Conservation (phyloP, 345 rosid genomes). For the Euphorbia pulcherrima region DNA sequence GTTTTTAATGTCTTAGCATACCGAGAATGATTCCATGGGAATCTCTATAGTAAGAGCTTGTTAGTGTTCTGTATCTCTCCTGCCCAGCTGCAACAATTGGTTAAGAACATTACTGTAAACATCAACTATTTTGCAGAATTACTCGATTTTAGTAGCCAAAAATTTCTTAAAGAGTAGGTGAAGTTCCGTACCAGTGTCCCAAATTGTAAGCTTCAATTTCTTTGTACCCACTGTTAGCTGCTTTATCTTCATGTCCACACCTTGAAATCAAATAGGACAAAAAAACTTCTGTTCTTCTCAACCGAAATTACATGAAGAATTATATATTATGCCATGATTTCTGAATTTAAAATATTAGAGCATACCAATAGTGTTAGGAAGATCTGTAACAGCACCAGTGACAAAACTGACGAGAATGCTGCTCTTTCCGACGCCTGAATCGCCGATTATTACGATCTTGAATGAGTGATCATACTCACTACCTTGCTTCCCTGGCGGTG, state of each 20-base stretch:
- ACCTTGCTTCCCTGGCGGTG: conserved; percentile 56
- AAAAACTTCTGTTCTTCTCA: background rate
- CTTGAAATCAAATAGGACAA: conserved; percentile 26
- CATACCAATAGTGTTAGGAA: conserved; percentile 82
- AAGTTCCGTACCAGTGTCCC: conserved; percentile 79
- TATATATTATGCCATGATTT: no score
- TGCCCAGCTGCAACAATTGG: conserved; percentile 79
- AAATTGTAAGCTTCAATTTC: conserved; percentile 78
- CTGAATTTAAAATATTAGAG: no score
- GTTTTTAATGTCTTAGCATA: conserved; percentile 22
- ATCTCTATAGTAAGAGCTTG: conserved; percentile 86
- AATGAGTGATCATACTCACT: conserved; percentile 72
- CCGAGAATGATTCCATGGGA: conserved; percentile 92
- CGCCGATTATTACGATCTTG: conserved; percentile 94
- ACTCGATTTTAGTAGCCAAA: background rate
- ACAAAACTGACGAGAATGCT: conserved; percentile 91
- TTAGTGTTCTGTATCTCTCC: conserved; percentile 82
- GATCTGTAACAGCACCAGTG: conserved; percentile 59
- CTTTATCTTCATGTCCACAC: conserved; percentile 96
- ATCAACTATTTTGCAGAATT: background rate
- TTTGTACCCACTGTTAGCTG: conserved; percentile 68
- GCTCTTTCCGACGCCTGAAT: conserved; percentile 93
- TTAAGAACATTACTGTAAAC: background rate
- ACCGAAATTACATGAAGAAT: background rate
- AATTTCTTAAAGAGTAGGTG: background rate